Percentiles rank a stretch among this genome's conserved stretches.
These are phyloP conservation scores for Leccinum arenicola DNA, from an alignment of 768 basidiomycete species.

Conservation along the genomic window DNA sequence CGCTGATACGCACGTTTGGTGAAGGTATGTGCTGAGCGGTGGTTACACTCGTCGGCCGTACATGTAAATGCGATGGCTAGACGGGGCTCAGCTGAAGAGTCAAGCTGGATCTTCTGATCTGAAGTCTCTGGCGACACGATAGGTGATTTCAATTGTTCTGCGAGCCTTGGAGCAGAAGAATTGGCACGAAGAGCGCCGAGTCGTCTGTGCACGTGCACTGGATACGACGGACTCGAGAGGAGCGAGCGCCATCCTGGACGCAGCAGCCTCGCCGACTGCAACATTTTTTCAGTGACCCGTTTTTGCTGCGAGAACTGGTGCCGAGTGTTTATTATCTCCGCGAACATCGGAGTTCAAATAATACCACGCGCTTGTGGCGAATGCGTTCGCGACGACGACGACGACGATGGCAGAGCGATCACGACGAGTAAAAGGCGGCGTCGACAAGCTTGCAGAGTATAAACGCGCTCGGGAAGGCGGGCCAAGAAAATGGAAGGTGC, in stretches of 20 bases:
- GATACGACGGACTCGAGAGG: slow-evolving; percentile 27
- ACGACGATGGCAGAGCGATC: slow-evolving; percentile 28
- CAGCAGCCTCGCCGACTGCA: slow-evolving; percentile 14
- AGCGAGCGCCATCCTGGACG: slow-evolving; percentile 43
- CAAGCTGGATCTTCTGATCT: slow-evolving; percentile 25
- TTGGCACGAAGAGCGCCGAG: slow-evolving; percentile 27
- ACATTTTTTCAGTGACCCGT: background rate
- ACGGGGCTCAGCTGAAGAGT: slow-evolving; percentile 49
- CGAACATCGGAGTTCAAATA: slow-evolving; percentile 23
- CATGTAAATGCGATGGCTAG: slow-evolving; percentile 85
- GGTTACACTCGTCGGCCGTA: slow-evolving; percentile 67
- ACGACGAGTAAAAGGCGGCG: slow-evolving; percentile 20
- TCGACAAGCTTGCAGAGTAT: slow-evolving; percentile 55
- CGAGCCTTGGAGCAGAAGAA: slow-evolving; percentile 10
- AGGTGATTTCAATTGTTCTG: slow-evolving; percentile 1
- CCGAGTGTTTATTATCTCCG: slow-evolving; percentile 15
- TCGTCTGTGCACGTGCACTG: slow-evolving; percentile 38
- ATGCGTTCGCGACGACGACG: background rate
- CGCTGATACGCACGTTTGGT: slow-evolving; percentile 79
- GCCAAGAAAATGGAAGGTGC: slow-evolving; percentile 55
- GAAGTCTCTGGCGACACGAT: background rate
- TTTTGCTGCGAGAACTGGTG: slow-evolving; percentile 1
- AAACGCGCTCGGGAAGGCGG: slow-evolving; percentile 62
- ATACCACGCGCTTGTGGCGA: slow-evolving; percentile 30
- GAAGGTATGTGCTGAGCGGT: slow-evolving; percentile 87